phyloP scores from a whole-genome alignment of 805 yeast genomes.

The Metschnikowia continentalis region DNA sequence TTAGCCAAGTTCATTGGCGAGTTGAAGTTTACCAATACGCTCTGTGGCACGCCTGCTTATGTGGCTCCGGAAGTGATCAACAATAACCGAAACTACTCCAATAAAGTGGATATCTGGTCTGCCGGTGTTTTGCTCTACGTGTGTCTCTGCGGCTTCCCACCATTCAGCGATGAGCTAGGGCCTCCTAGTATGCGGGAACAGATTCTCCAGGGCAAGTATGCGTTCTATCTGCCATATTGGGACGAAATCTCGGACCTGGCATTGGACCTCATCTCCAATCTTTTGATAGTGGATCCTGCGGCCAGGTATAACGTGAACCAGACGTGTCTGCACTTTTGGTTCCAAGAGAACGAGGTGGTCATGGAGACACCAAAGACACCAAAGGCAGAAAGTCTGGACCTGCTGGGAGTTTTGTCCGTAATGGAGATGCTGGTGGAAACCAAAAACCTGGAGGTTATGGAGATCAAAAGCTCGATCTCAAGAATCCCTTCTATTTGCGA shows the following conservation, averaged over 20 bases:
- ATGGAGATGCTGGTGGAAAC: neutral
- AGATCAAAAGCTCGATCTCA: neutral
- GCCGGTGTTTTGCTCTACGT: conserved; percentile 75
- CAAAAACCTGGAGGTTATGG: neutral
- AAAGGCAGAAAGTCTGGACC: no score
- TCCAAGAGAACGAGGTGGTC: conserved; percentile 18
- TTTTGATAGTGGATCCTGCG: conserved; percentile 52
- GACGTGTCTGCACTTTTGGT: conserved; percentile 45
- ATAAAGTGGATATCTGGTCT: conserved; percentile 79
- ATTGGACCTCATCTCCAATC: conserved; percentile 58
- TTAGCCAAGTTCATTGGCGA: conserved; percentile 67
- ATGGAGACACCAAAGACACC: neutral
- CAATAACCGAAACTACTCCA: conserved; percentile 54
- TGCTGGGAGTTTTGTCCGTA: no score
- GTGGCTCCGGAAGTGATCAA: conserved; percentile 79
- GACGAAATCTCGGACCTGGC: conserved; percentile 64
- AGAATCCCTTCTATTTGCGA: conserved; percentile 6
- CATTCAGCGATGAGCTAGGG: conserved; percentile 76
- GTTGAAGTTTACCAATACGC: conserved; percentile 65
- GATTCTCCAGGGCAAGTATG: conserved; percentile 60
- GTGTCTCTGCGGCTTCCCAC: conserved; percentile 81
- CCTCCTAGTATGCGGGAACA: conserved; percentile 79
- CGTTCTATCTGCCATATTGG: conserved; percentile 79
- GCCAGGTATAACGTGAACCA: conserved; percentile 39
- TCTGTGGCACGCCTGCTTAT: conserved; percentile 85